phyloP scores from a whole-genome alignment of 306 rosid species.

The Lablab purpureus region DNA sequence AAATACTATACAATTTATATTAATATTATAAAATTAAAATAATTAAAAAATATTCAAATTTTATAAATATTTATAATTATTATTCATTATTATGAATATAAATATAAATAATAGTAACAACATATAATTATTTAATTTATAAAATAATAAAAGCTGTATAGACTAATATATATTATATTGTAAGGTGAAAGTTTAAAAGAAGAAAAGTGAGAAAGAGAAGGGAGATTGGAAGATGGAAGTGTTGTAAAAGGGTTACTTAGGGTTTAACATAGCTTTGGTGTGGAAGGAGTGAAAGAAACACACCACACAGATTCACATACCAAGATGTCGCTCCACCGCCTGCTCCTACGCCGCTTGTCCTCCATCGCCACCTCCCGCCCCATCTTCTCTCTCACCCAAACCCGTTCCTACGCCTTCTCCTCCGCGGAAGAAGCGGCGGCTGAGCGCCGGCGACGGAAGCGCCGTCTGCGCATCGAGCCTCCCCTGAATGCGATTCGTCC shows the following conservation, averaged over 20 bases:
- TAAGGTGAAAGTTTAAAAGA: no score
- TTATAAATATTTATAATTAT: no score
- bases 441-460: conserved; percentile 89
- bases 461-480: conserved; percentile 91
- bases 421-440: conserved; percentile 98
- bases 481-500: conserved; percentile 85
- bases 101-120: no score
- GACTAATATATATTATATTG: no score
- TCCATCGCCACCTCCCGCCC: conserved; percentile 51
- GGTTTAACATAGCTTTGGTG: background rate
- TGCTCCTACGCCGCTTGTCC: conserved; percentile 62
- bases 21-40: no score
- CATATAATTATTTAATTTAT: no score
- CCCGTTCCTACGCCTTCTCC: conserved; percentile 78
- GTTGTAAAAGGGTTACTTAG: background rate
- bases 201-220: background rate
- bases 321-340: conserved; percentile 61
- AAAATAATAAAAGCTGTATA: no score
- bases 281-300: background rate
- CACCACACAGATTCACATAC: background rate
- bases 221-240: background rate
- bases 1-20: no score
- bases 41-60: no score
- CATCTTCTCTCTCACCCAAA: conserved; percentile 41
- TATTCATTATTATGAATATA: no score